These are phyloP conservation scores for Leishmania braziliensis DNA, from an alignment of 208 protist species.

Conservation along the genomic window DNA sequence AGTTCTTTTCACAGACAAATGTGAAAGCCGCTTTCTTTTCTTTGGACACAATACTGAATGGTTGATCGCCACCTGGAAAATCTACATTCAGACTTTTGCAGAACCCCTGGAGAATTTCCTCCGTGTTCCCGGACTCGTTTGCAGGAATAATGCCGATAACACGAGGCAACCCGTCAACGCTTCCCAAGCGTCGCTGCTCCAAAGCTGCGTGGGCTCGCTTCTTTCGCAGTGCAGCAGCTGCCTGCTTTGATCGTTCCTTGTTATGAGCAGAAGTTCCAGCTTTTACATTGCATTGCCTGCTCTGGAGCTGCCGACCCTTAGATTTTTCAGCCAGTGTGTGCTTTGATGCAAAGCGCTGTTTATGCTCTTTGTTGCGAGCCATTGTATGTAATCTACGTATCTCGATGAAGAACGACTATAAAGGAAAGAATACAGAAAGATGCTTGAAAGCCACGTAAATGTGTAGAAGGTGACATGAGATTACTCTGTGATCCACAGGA, in stretches of 20 bases:
- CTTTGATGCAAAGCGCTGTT: conserved; percentile 64
- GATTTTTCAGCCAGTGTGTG: conserved; percentile 53
- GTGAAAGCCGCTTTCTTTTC: conserved; percentile 74
- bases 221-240: conserved; percentile 41
- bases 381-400: conserved; percentile 23
- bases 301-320: conserved; percentile 63
- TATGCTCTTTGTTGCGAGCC: conserved; percentile 78
- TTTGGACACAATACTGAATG: conserved; percentile 67
- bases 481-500: neutral
- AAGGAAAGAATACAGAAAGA: neutral
- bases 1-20: conserved; percentile 81
- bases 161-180: conserved; percentile 48
- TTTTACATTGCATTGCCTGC: conserved; percentile 46
- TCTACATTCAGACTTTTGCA: conserved; percentile 51
- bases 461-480: neutral
- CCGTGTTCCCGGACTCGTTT: conserved; percentile 87
- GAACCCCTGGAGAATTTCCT: conserved; percentile 60
- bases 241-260: conserved; percentile 60
- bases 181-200: conserved; percentile 60
- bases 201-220: conserved; percentile 53
- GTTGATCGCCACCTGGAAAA: conserved; percentile 33
- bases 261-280: conserved; percentile 38
- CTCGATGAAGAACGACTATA: neutral
- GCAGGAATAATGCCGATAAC: conserved; percentile 82
- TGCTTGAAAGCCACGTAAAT: neutral